These are phyloP conservation scores for Solanum okadae DNA, from an alignment of 257 asterid genomes.

Conservation along the genomic window DNA sequence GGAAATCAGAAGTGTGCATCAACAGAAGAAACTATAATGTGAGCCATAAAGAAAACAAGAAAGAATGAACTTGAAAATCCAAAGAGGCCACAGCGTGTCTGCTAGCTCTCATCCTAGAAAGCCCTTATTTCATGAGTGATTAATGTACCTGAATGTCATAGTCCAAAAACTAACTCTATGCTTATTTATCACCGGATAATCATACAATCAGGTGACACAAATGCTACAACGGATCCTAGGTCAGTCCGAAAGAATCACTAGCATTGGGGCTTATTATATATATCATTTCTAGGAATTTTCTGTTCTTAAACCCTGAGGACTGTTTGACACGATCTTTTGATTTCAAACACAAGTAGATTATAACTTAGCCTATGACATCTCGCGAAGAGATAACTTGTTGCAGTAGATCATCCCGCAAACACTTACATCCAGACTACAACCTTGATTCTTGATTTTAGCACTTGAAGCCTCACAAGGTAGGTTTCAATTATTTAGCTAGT, in stretches of 20 bases:
- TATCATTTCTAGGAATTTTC: neutral
- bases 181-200: neutral
- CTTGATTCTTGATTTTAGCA: neutral
- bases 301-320: neutral
- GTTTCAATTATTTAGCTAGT: neutral
- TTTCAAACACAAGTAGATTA: neutral
- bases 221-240: neutral
- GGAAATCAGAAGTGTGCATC: neutral
- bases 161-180: neutral
- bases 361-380: neutral
- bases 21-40: neutral
- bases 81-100: neutral
- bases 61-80: neutral
- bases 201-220: neutral
- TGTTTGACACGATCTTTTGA: neutral
- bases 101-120: neutral
- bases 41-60: neutral
- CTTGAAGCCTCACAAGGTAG: neutral
- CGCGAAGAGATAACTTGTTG: neutral
- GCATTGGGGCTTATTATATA: neutral
- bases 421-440: neutral
- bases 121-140: neutral
- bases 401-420: neutral
- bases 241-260: neutral
- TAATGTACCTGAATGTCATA: neutral